Evolutionary conservation across 345 rosid genomes (phyloP), one percentile per base, ranked within the genome.

Genomic region (Theobroma cacao): DNA sequence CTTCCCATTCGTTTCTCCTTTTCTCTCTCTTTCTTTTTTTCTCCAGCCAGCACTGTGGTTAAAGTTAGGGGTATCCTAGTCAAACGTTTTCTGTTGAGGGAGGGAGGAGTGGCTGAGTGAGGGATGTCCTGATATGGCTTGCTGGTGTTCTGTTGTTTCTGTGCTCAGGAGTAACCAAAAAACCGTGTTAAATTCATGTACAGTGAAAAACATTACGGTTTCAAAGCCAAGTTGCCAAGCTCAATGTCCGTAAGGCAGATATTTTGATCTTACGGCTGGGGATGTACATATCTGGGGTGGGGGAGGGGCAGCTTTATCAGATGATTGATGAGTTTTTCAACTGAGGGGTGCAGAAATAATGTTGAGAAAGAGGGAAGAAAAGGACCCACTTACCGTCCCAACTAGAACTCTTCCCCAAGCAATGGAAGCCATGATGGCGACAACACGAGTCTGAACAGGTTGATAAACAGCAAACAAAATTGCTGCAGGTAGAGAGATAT

Each of bases 391-490:
- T 90, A 93, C 99, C 99, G 98, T 79, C 99, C 99, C 79, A 93
- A 80, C 79, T 87, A 96, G 92, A 96, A 96, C 76, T 96, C 87
- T 80, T 96, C 99, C 17, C 94, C 94, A 86, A 36, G 97, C 98
- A 11, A 93, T 5, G 26, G 99, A 91, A 75, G 98, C 95, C 99
- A 96, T 96, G 30, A 96, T 89, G 26, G 98, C 98, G 81, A 96
- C 99, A 74, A 94, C 92, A 55, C 94, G 94, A 74, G 99, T 96
- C 88, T 96, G 99, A 75, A 96, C 97, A 30, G 99, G 99, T 80
- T 96, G 99, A 80, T 92, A 96, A 52, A 96, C 98, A 11, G 99
- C 99, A 55, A 96, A n/a, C n/a, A n/a, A n/a, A n/a, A n/a, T n/a
- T n/a, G n/a, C n/a, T n/a, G n/a, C n/a, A n/a, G n/a, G n/a, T n/a